Evolutionary conservation across 495 filamentous ascomycete genomes (phyloP).

Genomic region (Trypethelium eluteriae): DNA sequence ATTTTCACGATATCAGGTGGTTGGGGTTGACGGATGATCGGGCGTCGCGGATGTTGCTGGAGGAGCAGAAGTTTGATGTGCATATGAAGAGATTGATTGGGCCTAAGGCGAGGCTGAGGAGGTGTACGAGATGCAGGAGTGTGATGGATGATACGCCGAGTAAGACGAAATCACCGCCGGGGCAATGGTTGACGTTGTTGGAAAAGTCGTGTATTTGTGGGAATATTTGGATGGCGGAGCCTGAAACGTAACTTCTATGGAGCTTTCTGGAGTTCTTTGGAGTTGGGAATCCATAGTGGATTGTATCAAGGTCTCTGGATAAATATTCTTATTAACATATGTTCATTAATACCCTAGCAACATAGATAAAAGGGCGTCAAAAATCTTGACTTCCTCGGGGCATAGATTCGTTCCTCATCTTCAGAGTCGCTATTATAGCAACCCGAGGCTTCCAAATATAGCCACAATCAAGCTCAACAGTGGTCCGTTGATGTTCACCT

Average conservation of each 20-base stretch:
- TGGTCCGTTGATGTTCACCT: not conserved
- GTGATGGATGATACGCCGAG: conserved; percentile 54
- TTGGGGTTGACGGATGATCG: conserved; percentile 23
- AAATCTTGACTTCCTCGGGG: not conserved
- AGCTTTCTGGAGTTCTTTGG: not conserved
- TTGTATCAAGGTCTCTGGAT: not conserved
- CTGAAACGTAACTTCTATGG: not conserved
- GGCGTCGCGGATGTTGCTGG: conserved; percentile 15
- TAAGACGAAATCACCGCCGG: conserved; percentile 29
- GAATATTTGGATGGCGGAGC: conserved; percentile 14
- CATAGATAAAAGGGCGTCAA: not conserved
- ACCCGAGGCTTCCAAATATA: not conserved
- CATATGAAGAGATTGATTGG: conserved; percentile 21
- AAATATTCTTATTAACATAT: not conserved
- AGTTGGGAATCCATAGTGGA: not conserved
- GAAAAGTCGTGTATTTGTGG: conserved; percentile 44
- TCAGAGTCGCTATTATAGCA: not conserved
- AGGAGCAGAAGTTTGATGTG: conserved; percentile 16
- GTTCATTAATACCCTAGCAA: not conserved
- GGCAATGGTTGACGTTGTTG: conserved; percentile 46
- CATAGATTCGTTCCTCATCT: not conserved
- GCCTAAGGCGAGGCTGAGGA: conserved; percentile 30
- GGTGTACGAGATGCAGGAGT: conserved; percentile 52
- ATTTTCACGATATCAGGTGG: conserved; percentile 27
- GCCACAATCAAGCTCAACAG: not conserved